A percentile compares a stretch with the other conserved stretches of the same genome.
phyloP scores from a whole-genome alignment of 768 basidiomycete species.

The Cystobasidium tubakii region DNA sequence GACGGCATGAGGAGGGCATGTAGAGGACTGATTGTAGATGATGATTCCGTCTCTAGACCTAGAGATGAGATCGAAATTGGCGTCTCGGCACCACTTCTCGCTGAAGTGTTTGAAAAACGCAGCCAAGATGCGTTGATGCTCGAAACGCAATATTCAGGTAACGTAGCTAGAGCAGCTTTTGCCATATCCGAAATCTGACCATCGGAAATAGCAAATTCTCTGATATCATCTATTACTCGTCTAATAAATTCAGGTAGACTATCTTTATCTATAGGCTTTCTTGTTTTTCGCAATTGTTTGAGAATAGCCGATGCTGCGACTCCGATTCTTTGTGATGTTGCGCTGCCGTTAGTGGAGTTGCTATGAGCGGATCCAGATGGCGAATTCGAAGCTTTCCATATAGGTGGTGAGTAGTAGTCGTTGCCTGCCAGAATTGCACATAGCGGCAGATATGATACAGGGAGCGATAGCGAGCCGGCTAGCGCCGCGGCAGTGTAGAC shows the following conservation, averaged over 20 bases:
- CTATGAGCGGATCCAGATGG: neutral
- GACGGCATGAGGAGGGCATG: neutral
- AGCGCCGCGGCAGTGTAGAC: neutral
- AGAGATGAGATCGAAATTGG: neutral
- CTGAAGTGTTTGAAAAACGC: neutral
- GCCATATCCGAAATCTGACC: constrained; percentile 21
- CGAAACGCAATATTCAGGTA: constrained; percentile 20
- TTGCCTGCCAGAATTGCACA: constrained; percentile 23
- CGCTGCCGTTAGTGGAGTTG: neutral
- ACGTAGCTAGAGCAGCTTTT: neutral
- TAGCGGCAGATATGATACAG: constrained; percentile 6
- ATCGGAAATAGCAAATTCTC: constrained; percentile 30
- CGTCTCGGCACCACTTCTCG: neutral
- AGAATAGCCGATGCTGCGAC: neutral
- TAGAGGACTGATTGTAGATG: neutral
- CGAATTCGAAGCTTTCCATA: constrained; percentile 7
- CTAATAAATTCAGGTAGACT: neutral
- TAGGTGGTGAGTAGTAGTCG: constrained; percentile 22
- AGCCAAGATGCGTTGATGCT: neutral
- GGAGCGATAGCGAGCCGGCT: neutral
- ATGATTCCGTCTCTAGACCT: neutral
- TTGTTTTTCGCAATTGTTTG: neutral
- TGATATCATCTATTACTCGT: constrained; percentile 15
- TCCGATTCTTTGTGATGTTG: neutral
- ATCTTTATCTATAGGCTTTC: neutral